These are phyloP conservation scores for Lactarius deliciosus DNA, from an alignment of 768 basidiomycete species.

Conservation along the genomic window DNA sequence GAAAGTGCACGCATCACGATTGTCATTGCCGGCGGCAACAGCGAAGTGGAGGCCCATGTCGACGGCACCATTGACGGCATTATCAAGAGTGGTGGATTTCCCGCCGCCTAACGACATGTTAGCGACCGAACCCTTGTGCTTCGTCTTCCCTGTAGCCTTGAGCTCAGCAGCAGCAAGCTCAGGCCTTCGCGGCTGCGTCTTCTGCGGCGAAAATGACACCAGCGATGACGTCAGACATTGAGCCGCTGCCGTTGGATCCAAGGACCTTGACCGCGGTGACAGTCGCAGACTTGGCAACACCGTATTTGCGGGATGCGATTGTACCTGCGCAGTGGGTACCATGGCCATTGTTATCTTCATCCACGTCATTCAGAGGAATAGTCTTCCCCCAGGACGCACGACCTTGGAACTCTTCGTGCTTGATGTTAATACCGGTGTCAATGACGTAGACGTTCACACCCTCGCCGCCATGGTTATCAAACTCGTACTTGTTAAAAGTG, in stretches of 20 bases:
- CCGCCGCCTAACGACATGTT: conserved; percentile 99
- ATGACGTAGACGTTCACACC: conserved; percentile 92
- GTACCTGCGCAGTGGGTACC: conserved; percentile 96
- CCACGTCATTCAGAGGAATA: conserved; percentile 76
- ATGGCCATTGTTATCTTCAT: conserved; percentile 94
- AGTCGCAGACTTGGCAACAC: conserved; percentile 92
- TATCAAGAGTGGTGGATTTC: conserved; percentile 82
- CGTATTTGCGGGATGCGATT: conserved; percentile 89
- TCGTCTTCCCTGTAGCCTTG: conserved; percentile 69
- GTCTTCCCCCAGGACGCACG: conserved; percentile 95
- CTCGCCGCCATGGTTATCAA: conserved; percentile 70
- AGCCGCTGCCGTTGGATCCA: conserved; percentile 90
- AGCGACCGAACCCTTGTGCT: conserved; percentile 91
- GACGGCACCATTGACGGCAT: conserved; percentile 83
- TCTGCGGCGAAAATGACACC: conserved; percentile 82
- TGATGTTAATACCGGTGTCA: conserved; percentile 86
- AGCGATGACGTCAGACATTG: conserved; percentile 90
- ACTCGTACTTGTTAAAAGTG: conserved; percentile 84
- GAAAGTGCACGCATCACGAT: conserved; percentile 87
- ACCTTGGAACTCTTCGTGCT: conserved; percentile 84
- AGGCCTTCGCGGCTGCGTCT: conserved; percentile 52
- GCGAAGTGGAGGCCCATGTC: conserved; percentile 88
- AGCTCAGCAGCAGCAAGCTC: conserved; percentile 63
- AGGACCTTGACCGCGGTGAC: conserved; percentile 91
- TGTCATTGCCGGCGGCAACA: conserved; percentile 91